Conservation (phyloP, 228 moss, liverwort and hornwort species). For the Sphagnum fallax region DNA sequence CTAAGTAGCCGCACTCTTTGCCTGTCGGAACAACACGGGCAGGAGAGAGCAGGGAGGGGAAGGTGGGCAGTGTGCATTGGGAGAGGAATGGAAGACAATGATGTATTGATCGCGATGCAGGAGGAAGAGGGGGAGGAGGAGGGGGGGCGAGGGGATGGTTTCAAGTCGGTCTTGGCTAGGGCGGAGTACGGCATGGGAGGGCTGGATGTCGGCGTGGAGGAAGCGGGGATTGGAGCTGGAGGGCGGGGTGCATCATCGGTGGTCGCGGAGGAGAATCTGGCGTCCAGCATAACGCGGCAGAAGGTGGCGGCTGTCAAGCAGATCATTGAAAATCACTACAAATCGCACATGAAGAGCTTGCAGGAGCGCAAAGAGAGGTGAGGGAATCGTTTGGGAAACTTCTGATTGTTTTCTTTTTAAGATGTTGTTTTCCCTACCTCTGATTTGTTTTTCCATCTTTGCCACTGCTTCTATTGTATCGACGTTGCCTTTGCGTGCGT, state of each 20-base stretch:
- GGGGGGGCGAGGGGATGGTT: conserved; percentile 71
- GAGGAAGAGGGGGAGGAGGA: conserved; percentile 15
- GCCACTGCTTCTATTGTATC: too few species aligned
- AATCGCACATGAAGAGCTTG: conserved; percentile 88
- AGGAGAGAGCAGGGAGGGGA: too few species aligned
- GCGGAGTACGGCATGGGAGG: conserved; percentile 97
- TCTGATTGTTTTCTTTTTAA: neutral
- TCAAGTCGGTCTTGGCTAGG: conserved; percentile 75
- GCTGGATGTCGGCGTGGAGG: conserved; percentile 76
- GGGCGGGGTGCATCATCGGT: conserved; percentile 12
- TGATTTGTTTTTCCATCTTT: neutral
- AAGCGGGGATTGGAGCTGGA: neutral
- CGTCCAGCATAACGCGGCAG: conserved; percentile 80
- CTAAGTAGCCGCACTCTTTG: too few species aligned
- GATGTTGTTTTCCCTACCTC: neutral
- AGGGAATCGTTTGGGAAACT: too few species aligned
- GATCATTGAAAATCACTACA: conserved; percentile 95
- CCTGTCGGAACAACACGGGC: too few species aligned
- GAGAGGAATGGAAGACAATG: neutral
- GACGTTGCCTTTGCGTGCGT: too few species aligned
- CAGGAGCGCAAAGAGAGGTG: conserved; percentile 97
- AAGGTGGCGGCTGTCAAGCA: conserved; percentile 94
- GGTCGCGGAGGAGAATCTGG: conserved; percentile 58
- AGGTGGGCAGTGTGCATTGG: too few species aligned
- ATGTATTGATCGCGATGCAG: conserved; percentile 12